Evolutionary conservation across 495 filamentous ascomycete genomes (phyloP).

Genomic region (Penicillium bialowiezense): DNA sequence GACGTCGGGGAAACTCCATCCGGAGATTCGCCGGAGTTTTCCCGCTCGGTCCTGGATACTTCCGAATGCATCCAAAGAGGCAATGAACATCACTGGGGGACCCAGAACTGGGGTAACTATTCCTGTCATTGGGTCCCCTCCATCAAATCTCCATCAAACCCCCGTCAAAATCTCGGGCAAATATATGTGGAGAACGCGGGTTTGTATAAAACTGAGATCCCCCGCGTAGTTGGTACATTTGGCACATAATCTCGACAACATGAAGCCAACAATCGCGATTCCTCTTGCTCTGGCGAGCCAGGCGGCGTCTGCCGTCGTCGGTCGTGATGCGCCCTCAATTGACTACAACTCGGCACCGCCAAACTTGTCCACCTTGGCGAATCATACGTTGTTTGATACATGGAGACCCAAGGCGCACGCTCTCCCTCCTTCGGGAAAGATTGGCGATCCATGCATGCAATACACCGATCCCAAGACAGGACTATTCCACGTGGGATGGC

Average conservation of each 20-base stretch:
- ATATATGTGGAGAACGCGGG: neutral
- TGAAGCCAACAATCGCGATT: slow-evolving; percentile 1
- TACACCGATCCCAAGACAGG: slow-evolving; percentile 22
- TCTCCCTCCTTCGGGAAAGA: slow-evolving; percentile 15
- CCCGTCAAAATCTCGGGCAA: neutral
- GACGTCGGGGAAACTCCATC: neutral
- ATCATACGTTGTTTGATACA: slow-evolving; percentile 15
- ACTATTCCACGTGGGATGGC: slow-evolving; percentile 21
- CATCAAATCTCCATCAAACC: neutral
- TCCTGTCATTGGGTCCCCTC: neutral
- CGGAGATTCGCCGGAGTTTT: slow-evolving; percentile 8
- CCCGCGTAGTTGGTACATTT: neutral
- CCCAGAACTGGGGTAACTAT: neutral
- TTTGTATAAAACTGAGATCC: slow-evolving; percentile 1
- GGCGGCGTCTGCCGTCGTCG: neutral
- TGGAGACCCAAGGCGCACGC: slow-evolving; percentile 21
- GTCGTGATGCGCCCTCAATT: slow-evolving; percentile 2
- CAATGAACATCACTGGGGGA: neutral
- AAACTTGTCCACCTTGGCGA: slow-evolving; percentile 16
- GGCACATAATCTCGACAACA: neutral
- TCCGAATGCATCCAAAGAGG: slow-evolving; percentile 1
- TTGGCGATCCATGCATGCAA: slow-evolving; percentile 20
- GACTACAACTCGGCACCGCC: slow-evolving; percentile 18
- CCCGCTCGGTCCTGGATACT: slow-evolving; percentile 1
- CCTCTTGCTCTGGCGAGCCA: neutral